Percentiles rank a stretch among this genome's conserved stretches.
Conservation (phyloP, 495 filamentous ascomycete genomes). For the Baudoinia panamericana region DNA sequence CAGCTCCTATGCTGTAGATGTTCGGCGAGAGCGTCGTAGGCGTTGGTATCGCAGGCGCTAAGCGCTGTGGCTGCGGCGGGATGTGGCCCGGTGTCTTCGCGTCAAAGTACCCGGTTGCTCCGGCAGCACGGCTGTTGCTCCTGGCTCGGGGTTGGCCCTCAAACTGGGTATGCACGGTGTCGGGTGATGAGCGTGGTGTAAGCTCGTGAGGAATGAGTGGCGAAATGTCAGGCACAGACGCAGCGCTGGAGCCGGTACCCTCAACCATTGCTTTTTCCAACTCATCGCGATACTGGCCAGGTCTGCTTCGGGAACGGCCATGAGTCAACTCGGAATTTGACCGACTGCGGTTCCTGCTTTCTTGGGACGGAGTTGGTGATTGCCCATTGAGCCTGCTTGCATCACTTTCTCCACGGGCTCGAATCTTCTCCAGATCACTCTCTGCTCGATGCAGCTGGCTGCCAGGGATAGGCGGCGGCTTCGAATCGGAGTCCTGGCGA, state of each 20-base stretch:
- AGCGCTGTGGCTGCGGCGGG: constrained; percentile 2
- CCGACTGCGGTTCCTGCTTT: constrained; percentile 16
- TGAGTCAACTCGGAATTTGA: constrained; percentile 30
- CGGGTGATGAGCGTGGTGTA: constrained; percentile 18
- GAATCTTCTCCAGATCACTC: constrained; percentile 17
- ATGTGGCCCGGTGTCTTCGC: constrained; percentile 23
- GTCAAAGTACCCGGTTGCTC: constrained; percentile 26
- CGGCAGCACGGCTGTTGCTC: constrained; percentile 13
- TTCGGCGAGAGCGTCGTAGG: constrained; percentile 8
- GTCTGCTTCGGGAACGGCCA: constrained; percentile 27
- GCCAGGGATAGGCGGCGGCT: constrained; percentile 8
- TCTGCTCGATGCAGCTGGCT: constrained; percentile 1
- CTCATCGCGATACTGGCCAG: constrained; percentile 31
- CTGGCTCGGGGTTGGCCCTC: constrained; percentile 1
- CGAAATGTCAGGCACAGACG: constrained; percentile 9
- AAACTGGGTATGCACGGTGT: constrained; percentile 18
- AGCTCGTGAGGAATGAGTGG: constrained; percentile 14
- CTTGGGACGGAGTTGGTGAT: not conserved
- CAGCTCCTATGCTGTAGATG: constrained; percentile 5
- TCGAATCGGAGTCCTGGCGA: constrained; percentile 4
- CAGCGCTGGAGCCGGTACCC: constrained; percentile 22
- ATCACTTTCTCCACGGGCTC: constrained; percentile 13
- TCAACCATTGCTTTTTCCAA: constrained; percentile 30
- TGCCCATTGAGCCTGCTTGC: constrained; percentile 2
- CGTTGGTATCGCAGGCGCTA: constrained; percentile 1